phyloP scores from a whole-genome alignment of 2,329 filamentous ascomycete species.

The Phoma sp. region DNA sequence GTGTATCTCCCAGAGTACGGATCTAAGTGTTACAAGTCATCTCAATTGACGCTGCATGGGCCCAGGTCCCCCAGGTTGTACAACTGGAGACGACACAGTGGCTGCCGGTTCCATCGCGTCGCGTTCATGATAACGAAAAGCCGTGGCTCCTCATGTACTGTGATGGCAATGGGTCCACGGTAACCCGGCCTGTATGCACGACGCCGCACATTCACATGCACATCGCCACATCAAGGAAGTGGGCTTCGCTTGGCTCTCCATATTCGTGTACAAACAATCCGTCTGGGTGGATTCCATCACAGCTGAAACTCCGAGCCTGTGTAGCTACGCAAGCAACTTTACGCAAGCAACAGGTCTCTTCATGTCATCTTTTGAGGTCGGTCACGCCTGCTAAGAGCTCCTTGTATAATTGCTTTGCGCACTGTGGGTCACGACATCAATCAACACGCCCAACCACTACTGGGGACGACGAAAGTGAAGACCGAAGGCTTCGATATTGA shows the following conservation, averaged over 20 bases:
- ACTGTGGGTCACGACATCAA: neutral
- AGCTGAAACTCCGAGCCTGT: neutral
- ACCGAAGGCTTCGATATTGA: neutral
- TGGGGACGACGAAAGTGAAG: neutral
- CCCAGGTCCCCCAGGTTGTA: neutral
- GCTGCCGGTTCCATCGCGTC: neutral
- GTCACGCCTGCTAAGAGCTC: neutral
- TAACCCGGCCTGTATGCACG: neutral
- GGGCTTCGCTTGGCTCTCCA: neutral
- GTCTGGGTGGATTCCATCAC: neutral
- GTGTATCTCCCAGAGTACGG: no score
- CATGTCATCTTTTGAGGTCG: neutral
- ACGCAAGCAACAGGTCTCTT: neutral
- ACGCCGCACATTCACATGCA: slow-evolving; percentile 2
- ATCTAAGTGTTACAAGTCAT: neutral
- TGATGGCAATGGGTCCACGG: slow-evolving; percentile 9
- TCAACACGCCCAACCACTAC: neutral
- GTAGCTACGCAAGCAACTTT: neutral
- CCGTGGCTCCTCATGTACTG: neutral
- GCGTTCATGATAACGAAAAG: neutral
- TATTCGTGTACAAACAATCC: neutral
- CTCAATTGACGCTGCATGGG: neutral
- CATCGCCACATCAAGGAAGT: neutral
- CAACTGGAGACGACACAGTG: neutral
- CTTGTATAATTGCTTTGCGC: slow-evolving; percentile 5